Evolutionary conservation across 495 filamentous ascomycete species (phyloP).

Genomic region (Hyaloscypha finlandica): DNA sequence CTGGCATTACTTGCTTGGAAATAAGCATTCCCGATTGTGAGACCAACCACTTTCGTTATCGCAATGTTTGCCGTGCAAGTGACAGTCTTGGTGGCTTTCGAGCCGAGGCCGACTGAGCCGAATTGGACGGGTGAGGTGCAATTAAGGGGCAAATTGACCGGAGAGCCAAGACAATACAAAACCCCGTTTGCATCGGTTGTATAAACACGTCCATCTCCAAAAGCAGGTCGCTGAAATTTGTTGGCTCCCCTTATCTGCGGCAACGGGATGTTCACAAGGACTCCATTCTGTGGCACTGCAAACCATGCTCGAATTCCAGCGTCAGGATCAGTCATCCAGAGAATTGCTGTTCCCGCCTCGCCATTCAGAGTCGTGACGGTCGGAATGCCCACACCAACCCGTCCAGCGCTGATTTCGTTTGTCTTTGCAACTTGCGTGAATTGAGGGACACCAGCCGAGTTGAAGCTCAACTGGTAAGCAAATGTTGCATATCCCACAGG

Average conservation of each 20-base stretch:
- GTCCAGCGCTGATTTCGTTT: conserved; percentile 36
- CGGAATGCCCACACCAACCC: conserved; percentile 43
- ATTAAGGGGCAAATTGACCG: conserved; percentile 43
- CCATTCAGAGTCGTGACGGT: conserved; percentile 46
- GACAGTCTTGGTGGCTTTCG: conserved; percentile 31
- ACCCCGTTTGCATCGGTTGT: conserved; percentile 42
- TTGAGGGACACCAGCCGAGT: conserved; percentile 37
- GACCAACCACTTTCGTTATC: conserved; percentile 36
- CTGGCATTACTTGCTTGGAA: conserved; percentile 37
- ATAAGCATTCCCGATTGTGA: conserved; percentile 25
- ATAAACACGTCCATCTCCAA: conserved; percentile 46
- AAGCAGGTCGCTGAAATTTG: conserved; percentile 35
- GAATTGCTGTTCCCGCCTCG: conserved; percentile 38
- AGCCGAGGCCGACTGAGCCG: conserved; percentile 40
- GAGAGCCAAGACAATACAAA: conserved; percentile 44
- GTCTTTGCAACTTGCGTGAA: conserved; percentile 42
- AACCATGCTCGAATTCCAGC: conserved; percentile 39
- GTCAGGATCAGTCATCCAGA: conserved; percentile 44
- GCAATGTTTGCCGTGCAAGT: conserved; percentile 39
- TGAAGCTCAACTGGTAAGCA: conserved; percentile 41
- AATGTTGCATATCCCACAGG: conserved; percentile 30
- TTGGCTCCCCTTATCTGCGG: conserved; percentile 27
- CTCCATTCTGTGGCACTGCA: conserved; percentile 34
- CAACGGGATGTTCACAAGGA: conserved; percentile 30
- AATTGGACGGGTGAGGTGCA: conserved; percentile 46